Conservation (phyloP, 129 eudicot genomes). For the Pulicaria dysenterica region DNA sequence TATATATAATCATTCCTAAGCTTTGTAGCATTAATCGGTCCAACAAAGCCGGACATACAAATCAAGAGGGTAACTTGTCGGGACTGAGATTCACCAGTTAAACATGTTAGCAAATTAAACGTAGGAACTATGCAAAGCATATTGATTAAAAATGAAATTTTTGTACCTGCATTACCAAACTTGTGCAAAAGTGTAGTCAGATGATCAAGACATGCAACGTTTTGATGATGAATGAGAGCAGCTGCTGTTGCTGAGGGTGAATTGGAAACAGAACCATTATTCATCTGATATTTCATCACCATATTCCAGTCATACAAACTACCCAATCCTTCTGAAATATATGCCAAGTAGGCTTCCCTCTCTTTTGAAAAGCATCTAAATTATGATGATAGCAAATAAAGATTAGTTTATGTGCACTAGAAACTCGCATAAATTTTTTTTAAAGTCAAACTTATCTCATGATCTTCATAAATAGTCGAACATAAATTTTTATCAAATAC, state of each 20-base stretch:
- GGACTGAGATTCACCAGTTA: conserved; percentile 50
- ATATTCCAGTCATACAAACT: conserved; percentile 59
- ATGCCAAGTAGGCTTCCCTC: conserved; percentile 62
- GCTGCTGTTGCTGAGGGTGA: conserved; percentile 89
- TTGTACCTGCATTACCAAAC: conserved; percentile 75
- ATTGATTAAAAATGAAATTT: background rate
- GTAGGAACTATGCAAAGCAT: conserved; percentile 6
- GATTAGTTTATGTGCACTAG: background rate
- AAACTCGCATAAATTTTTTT: no score
- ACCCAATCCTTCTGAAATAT: conserved; percentile 72
- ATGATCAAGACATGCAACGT: conserved; percentile 56
- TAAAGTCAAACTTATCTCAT: no score
- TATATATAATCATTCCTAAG: no score
- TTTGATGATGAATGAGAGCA: conserved; percentile 45
- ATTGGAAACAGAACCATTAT: conserved; percentile 70
- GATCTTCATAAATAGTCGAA: no score
- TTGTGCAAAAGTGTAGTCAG: conserved; percentile 51
- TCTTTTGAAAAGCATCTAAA: conserved; percentile 42
- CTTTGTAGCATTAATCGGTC: no score
- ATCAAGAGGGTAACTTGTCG: conserved; percentile 67
- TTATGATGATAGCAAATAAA: background rate
- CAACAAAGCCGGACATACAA: conserved; percentile 49
- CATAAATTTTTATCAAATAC: no score
- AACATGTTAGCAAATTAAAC: conserved; percentile 11
- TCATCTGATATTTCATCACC: conserved; percentile 70